These are phyloP conservation scores for Spergularia azorica DNA, from an alignment of 179 eudicot species.

Conservation along the genomic window DNA sequence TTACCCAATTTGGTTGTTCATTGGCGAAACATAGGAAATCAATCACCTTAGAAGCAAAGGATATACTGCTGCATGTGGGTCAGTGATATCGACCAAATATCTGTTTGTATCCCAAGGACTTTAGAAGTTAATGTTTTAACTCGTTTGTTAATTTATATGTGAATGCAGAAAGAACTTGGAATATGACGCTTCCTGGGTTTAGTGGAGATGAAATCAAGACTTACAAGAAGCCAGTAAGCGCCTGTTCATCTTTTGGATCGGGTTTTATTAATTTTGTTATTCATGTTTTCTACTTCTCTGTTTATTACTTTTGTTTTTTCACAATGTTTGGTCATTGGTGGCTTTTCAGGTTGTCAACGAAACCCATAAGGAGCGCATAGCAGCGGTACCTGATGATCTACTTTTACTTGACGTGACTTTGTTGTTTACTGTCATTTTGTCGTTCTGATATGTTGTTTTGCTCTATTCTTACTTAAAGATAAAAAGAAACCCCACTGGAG, in stretches of 20 bases:
- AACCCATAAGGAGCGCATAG: conserved; percentile 69
- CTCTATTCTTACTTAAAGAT: conserved; percentile 42
- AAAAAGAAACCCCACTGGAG: conserved; percentile 50
- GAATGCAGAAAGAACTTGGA: conserved; percentile 84
- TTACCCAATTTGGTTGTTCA: conserved; percentile 85
- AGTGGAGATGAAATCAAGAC: conserved; percentile 79
- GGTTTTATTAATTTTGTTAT: neutral
- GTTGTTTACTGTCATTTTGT: neutral
- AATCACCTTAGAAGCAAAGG: conserved; percentile 85
- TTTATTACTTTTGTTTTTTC: neutral
- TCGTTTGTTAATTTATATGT: conserved; percentile 4
- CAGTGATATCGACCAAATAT: conserved; percentile 28
- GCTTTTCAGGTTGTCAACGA: conserved; percentile 57
- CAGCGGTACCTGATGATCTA: conserved; percentile 45
- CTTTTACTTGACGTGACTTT: neutral
- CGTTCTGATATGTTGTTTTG: neutral
- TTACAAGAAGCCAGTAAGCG: conserved; percentile 74
- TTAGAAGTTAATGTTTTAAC: neutral
- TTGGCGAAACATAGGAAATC: conserved; percentile 97
- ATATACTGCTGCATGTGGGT: conserved; percentile 94
- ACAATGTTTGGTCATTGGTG: neutral
- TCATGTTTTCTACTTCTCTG: neutral
- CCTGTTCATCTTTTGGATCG: neutral
- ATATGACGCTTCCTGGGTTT: conserved; percentile 91
- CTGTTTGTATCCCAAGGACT: neutral